Percentiles rank a stretch among this genome's conserved stretches.
Conservation (phyloP, 129 eudicot genomes). For the Tagetes patula region DNA sequence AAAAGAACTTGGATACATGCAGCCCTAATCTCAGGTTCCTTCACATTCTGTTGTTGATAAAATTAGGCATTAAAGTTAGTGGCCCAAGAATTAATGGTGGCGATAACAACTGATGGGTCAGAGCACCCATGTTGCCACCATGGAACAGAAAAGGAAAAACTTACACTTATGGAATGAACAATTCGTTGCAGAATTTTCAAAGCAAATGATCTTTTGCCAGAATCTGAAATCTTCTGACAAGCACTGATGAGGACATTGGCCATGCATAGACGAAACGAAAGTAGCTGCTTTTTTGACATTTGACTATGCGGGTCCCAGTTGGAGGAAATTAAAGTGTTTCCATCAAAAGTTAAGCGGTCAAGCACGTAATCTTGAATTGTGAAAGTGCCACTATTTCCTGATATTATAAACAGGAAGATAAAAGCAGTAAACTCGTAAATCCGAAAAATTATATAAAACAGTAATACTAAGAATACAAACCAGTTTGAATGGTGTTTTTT, state of each 20-base stretch:
- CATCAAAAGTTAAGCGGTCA: constrained; percentile 42
- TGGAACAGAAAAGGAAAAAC: not conserved
- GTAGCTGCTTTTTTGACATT: constrained; percentile 19
- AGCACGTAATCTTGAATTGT: constrained; percentile 62
- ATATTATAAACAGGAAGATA: constrained; percentile 15
- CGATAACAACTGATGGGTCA: not conserved
- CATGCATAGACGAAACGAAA: constrained; percentile 80
- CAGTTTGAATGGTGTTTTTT: constrained; percentile 21
- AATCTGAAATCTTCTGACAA: constrained; percentile 72
- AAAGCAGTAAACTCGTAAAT: constrained; percentile 3
- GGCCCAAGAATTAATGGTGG: not conserved
- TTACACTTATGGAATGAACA: constrained; percentile 44
- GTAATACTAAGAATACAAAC: constrained; percentile 26
- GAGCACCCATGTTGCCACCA: not conserved
- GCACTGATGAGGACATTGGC: constrained; percentile 94
- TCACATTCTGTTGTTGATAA: constrained; percentile 41
- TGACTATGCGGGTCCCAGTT: constrained; percentile 23
- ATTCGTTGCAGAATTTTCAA: constrained; percentile 47
- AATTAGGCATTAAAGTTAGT: not conserved
- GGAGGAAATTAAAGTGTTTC: constrained; percentile 23
- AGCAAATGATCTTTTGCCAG: constrained; percentile 59
- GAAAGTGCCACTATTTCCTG: constrained; percentile 38
- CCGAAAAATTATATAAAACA: not conserved
- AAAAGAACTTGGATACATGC: constrained; percentile 84
- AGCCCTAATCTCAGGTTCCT: constrained; percentile 63